Base-by-base conservation (phyloP, 169 alveolate species). In the Cryptosporidium bovis region DNA sequence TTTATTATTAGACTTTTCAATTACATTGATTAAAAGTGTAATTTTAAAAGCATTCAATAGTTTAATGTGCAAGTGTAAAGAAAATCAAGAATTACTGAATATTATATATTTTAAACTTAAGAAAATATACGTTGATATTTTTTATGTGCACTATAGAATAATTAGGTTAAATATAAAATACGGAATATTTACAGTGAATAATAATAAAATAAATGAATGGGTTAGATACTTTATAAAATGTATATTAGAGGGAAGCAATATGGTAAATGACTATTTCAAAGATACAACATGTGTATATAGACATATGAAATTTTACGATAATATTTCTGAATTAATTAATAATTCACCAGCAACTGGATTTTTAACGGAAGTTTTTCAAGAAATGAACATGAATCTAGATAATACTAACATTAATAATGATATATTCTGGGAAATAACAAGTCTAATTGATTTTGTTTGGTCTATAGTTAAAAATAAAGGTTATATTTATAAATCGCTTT, bases 301-400 rank as follows among this genome's bases (percentile, higher is more conserved):
- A 40, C 87, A 77, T n/a, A 77, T 77, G 87, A 66, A 40, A n/a
- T 24, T 77, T 12, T 62, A 77, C 33, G 87, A 77, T 18, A 48
- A 27, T 5, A 6, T 58, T 36, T 77, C 69, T 27, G 56, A 8
- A 10, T 20, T 77, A 36, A 48, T 62, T 6, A 77, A 27, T 24
- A 33, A 33, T 18, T 56, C 87, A 20, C 48, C 48, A 8, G 48
- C 10, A 40, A 40, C 10, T 0, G 48, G 48, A 40, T 40, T 40
- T 40, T 13, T 62, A 18, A 44, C 87, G 4, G 64, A 53, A 24
- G 24, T 62, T 20, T 27, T 33, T n/a, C 0, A 27, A 6, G 15
- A 62, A 20, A 33, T 24, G 6, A 48, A 56, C 13, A 60, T 40
- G 13, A 34, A 31, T 8, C 16, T 77, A 40, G 34, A 44, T 36